phyloP scores from a whole-genome alignment of 495 filamentous ascomycete species.

The Penicillium taxi region DNA sequence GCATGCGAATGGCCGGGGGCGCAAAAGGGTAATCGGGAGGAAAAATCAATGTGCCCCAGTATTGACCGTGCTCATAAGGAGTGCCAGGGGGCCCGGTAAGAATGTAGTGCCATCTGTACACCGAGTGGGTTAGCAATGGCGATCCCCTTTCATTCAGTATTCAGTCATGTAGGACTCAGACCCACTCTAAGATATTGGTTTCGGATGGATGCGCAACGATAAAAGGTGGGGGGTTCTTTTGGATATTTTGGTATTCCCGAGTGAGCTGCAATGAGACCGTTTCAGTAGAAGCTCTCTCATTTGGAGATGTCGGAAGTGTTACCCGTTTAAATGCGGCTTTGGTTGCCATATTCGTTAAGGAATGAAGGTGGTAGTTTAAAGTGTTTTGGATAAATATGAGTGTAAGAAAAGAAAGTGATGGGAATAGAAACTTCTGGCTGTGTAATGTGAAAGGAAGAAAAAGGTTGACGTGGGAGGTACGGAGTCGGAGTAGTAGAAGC shows the following conservation, averaged over 20 bases:
- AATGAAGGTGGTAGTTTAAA: not conserved
- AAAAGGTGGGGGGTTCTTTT: slow-evolving; percentile 86
- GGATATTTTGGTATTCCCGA: slow-evolving; percentile 87
- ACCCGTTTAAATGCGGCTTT: slow-evolving; percentile 78
- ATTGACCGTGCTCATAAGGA: slow-evolving; percentile 90
- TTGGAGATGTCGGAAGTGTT: too few species aligned
- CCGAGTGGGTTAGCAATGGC: too few species aligned
- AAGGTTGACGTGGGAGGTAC: slow-evolving; percentile 1
- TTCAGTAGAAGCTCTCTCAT: too few species aligned
- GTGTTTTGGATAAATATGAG: not conserved
- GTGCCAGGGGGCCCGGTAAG: slow-evolving; percentile 92
- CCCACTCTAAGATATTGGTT: slow-evolving; percentile 84
- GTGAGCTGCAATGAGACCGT: slow-evolving; percentile 57
- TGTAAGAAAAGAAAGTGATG: not conserved
- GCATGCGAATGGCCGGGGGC: slow-evolving; percentile 96
- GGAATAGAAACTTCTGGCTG: not conserved
- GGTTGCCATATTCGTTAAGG: slow-evolving; percentile 55
- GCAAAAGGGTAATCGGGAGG: slow-evolving; percentile 95
- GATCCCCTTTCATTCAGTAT: too few species aligned
- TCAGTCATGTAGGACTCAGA: too few species aligned
- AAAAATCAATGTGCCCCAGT: slow-evolving; percentile 96
- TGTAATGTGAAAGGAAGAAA: not conserved
- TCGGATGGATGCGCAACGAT: slow-evolving; percentile 93
- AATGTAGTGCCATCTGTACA: slow-evolving; percentile 90
- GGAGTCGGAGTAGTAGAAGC: slow-evolving; percentile 1